Evolutionary conservation across 2,329 filamentous ascomycete species (phyloP), one percentile per base, ranked within the genome.

Genomic region (Keithomyces neogunnii): DNA sequence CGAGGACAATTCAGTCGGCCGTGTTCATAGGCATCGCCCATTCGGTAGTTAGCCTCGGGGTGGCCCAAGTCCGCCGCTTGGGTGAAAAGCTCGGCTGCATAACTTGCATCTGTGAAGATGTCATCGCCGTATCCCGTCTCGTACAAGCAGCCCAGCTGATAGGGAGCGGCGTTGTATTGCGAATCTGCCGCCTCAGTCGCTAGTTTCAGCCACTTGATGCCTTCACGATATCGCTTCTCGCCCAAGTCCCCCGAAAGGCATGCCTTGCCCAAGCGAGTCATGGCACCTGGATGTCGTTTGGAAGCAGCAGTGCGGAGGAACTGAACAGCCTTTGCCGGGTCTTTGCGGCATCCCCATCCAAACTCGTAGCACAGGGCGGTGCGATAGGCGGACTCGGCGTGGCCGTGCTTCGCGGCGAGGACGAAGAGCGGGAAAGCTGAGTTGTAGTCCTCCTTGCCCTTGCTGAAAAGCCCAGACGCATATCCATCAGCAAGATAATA

Each of bases 21-120:
- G 63, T 96, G 89, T 70, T 99, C 93, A 65, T 99, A 99, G 0
- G 92, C 91, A 65, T 96, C 89, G n/a, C 93, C 93, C 71, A 99
- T 82, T 49, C 89, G 82, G 68, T 85, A 90, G 62, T 85, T 89
- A 32, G 93, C 91, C 59, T 96, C 86, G 2, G 86, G 73, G 62
- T 99, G 89, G 6, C 91, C 91, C 47, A 99, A 72, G 62, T 97
- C 93, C 1, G 93, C 93, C 8, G 93, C 88, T 63, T 95, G 89
- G 1, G 93, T 97, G 62, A 96, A 95, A 1, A 99, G 75, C 66
- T 97, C 90, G 32, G 91, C 92, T 1, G 93, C 89, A 64, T 99
- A 97, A 38, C 81, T 80, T 60, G 88, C 85, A 61, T 99, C 93
- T 59, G 85, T 82, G 76, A 99, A 97, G 46, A 97, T 81, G 64